Evolutionary conservation across 805 yeast species (phyloP), one percentile per base, ranked within the genome.

Genomic region (Ogataea methanolica): DNA sequence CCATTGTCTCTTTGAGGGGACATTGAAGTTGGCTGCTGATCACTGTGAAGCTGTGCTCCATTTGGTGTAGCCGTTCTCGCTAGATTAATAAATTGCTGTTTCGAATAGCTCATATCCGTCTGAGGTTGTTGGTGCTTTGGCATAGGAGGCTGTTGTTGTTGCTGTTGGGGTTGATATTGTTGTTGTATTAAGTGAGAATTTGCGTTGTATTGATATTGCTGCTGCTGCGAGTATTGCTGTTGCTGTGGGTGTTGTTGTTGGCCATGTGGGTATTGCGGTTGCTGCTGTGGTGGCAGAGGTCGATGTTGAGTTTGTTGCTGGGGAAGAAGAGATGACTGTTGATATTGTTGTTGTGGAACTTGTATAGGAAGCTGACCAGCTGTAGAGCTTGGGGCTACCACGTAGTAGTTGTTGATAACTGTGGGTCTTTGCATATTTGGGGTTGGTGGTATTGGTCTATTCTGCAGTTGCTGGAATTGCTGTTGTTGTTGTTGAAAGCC

Each of bases 21-120:
- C 35, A 7, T 31, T 37, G 33, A 14, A 26, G 23, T 17, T 23
- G n/a, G 33, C 12, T 22, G 16, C 34, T 12, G 33, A 5, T 6
- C 22, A 26, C 11, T 26, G 31, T 11, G 31, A 26, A 26, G 31
- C 11, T 9, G 31, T 26, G 31, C 3, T 26, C 31, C 31, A 26
- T 26, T 26, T 15, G 44, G 16, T 17, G 44, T 41, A 5, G 14
- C 14, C 16, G n/a, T 29, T 11, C 36, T 31, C 6, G 44, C 39
- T 14, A 23, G 19, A n/a, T 42, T 42, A n/a, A 42, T 42, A 15
- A 42, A 42, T 36, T 33, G 21, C 43, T 50, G 26, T 43, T 55
- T 31, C 45, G 52, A 11, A 53, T 47, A 14, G 45, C 46, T 16
- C 56, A 36, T 43, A 47, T n/a, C 15, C 15, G 41, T 3, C 6